Conservation (phyloP, 2,329 filamentous ascomycete genomes). For the Myriosclerotinia scirpicola region DNA sequence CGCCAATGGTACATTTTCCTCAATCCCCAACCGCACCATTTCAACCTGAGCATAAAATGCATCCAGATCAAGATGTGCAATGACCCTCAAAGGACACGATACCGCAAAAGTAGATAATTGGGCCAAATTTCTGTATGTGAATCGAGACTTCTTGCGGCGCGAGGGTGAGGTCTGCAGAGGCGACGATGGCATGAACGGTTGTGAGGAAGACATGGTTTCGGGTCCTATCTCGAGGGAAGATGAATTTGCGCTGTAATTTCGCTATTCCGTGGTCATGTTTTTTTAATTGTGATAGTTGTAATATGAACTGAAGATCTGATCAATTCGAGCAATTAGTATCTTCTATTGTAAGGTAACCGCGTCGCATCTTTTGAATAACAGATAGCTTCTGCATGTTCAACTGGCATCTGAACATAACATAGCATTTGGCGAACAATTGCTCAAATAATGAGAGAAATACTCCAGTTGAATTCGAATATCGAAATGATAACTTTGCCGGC, state of each 20-base stretch:
- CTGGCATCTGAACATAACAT: background rate
- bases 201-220: conserved; percentile 48
- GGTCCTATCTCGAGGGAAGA: background rate
- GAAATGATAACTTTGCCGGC: background rate
- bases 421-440: background rate
- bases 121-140: conserved; percentile 80
- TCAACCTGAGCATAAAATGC: conserved; percentile 98
- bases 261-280: background rate
- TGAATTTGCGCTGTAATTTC: background rate
- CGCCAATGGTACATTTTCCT: conserved; percentile 77
- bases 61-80: conserved; percentile 93
- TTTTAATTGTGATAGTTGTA: background rate
- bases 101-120: conserved; percentile 71
- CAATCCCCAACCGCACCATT: conserved; percentile 76
- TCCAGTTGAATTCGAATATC: background rate
- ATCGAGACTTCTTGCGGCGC: conserved; percentile 58
- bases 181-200: conserved; percentile 49
- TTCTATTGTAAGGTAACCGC: background rate
- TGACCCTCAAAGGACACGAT: conserved; percentile 76
- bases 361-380: background rate
- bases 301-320: background rate
- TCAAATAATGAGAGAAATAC: background rate
- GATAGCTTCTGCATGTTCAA: background rate
- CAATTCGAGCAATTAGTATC: background rate
- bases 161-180: conserved; percentile 37